Conservation (phyloP, 2,329 filamentous ascomycete species). For the Botryotinia calthae region DNA sequence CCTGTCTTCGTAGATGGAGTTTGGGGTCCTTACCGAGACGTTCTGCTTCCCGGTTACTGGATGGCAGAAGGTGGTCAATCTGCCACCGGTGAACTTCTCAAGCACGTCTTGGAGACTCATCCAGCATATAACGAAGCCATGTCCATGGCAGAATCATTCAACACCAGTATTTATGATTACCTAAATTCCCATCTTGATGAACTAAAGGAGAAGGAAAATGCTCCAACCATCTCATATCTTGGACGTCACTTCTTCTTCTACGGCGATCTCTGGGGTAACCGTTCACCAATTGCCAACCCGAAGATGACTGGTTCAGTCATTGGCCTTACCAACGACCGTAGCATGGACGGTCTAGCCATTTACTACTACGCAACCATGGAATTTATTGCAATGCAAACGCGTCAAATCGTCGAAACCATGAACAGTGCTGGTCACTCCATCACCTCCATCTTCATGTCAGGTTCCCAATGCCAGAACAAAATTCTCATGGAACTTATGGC, state of each 20-base stretch:
- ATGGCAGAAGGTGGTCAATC: slow-evolving; percentile 97
- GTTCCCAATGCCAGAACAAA: slow-evolving; percentile 93
- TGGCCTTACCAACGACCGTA: slow-evolving; percentile 83
- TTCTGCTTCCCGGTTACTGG: slow-evolving; percentile 89
- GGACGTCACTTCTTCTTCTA: slow-evolving; percentile 98
- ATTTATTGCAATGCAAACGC: slow-evolving; percentile 95
- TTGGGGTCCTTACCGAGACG: slow-evolving; percentile 96
- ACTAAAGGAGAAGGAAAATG: slow-evolving; percentile 64
- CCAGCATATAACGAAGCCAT: slow-evolving; percentile 80
- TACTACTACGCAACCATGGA: slow-evolving; percentile 97
- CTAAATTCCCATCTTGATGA: slow-evolving; percentile 83
- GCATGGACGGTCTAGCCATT: slow-evolving; percentile 79
- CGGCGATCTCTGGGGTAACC: slow-evolving; percentile 94
- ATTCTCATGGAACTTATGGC: slow-evolving; percentile 90
- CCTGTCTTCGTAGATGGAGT: slow-evolving; percentile 93
- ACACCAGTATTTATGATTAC: slow-evolving; percentile 91
- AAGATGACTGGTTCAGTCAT: slow-evolving; percentile 90
- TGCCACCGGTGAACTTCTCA: slow-evolving; percentile 89
- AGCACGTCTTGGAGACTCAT: slow-evolving; percentile 93
- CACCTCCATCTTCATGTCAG: slow-evolving; percentile 96
- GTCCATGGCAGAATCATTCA: slow-evolving; percentile 75
- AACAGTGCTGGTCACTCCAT: slow-evolving; percentile 86
- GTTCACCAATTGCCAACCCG: slow-evolving; percentile 87
- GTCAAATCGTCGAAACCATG: slow-evolving; percentile 93
- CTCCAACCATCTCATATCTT: slow-evolving; percentile 79